Conservation (phyloP, 768 basidiomycete species). For the Lentinula sp. region DNA sequence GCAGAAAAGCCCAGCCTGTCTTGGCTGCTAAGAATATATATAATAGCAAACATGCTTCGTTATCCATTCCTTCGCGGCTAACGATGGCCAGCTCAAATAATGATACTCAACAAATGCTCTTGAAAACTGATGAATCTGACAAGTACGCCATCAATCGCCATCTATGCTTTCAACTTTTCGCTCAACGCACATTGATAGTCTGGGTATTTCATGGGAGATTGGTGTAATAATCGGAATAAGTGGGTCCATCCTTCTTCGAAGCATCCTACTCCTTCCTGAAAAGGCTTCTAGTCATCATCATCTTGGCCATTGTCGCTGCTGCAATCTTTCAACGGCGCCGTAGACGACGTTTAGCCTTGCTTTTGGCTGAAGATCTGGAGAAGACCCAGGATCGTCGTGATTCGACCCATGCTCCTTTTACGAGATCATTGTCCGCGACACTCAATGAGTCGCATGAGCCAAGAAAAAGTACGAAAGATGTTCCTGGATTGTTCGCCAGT, state of each 20-base stretch:
- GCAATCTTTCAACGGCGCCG: constrained; percentile 11
- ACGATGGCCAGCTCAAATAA: neutral
- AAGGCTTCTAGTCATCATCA: constrained; percentile 11
- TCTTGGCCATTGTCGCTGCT: constrained; percentile 14
- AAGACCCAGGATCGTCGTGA: neutral
- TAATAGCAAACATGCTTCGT: neutral
- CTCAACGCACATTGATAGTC: constrained; percentile 5
- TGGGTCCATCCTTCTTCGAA: constrained; percentile 5
- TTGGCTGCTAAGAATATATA: neutral
- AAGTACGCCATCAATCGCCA: neutral
- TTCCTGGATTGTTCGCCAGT: neutral
- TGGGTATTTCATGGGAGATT: constrained; percentile 21
- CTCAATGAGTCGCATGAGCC: neutral
- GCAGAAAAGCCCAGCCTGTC: neutral
- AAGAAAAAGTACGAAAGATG: neutral
- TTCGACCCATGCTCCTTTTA: neutral
- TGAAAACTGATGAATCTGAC: neutral
- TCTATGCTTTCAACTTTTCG: neutral
- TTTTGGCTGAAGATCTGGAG: neutral
- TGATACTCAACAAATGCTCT: neutral
- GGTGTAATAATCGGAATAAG: constrained; percentile 19
- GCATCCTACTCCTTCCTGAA: neutral
- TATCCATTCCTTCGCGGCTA: neutral
- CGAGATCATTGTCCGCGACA: neutral
- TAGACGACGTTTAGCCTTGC: neutral